These are phyloP conservation scores for Pluteus cervinus DNA, from an alignment of 768 basidiomycete species.

Conservation along the genomic window DNA sequence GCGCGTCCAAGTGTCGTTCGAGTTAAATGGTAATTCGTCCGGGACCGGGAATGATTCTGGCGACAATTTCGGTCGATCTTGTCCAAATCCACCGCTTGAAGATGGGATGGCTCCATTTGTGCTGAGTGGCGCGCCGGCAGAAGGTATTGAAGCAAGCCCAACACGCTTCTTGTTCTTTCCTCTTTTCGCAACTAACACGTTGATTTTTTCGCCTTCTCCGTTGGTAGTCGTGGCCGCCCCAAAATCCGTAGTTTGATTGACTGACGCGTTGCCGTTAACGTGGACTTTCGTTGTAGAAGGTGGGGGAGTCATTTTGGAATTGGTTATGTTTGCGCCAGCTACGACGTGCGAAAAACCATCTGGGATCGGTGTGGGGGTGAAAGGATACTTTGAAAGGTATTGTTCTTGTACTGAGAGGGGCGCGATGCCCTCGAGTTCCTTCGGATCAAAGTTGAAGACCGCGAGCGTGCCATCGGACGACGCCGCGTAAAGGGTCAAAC, in stretches of 20 bases:
- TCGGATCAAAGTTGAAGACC: constrained; percentile 76
- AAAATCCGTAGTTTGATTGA: constrained; percentile 23
- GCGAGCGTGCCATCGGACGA: constrained; percentile 95
- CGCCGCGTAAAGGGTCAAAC: constrained; percentile 86
- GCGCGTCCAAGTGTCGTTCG: constrained; percentile 28
- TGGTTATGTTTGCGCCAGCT: constrained; percentile 2
- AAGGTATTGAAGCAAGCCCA: constrained; percentile 19
- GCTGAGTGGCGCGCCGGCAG: constrained; percentile 16
- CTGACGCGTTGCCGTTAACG: constrained; percentile 21
- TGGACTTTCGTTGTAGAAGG: constrained; percentile 33
- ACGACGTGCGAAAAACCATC: constrained; percentile 60
- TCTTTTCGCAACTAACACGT: constrained; percentile 71
- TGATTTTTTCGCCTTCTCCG: constrained; percentile 57
- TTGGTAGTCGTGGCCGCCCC: constrained; percentile 25
- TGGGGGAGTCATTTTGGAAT: constrained; percentile 37
- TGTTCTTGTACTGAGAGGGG: constrained; percentile 67
- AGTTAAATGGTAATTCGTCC: constrained; percentile 44
- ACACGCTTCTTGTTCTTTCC: constrained; percentile 58
- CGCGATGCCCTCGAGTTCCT: constrained; percentile 79
- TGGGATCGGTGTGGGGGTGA: constrained; percentile 59
- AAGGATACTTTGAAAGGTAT: constrained; percentile 80
- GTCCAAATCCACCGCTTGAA: constrained; percentile 6
- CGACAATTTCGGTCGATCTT: constrained; percentile 15
- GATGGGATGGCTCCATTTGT: constrained; percentile 6
- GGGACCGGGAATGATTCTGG: constrained; percentile 36